These are phyloP conservation scores for Bryoglossum gracile DNA, from an alignment of 495 filamentous ascomycete genomes.

Conservation along the genomic window DNA sequence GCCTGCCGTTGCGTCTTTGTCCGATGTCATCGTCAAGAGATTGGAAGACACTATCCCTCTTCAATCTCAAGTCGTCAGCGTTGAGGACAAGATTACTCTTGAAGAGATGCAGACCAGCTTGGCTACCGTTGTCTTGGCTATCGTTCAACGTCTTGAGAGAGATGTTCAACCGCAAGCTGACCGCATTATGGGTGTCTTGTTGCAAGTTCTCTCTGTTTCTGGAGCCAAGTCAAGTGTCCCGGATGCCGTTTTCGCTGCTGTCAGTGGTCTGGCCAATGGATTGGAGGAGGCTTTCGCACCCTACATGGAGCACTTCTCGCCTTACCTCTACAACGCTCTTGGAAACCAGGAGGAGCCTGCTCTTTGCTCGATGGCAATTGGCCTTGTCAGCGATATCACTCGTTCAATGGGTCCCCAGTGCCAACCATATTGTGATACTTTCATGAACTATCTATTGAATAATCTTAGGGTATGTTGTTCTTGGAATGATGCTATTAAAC, in stretches of 20 bases:
- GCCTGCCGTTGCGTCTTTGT: conserved; percentile 68
- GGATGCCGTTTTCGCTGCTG: conserved; percentile 82
- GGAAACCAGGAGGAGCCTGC: conserved; percentile 90
- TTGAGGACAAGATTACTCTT: conserved; percentile 87
- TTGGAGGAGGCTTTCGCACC: conserved; percentile 87
- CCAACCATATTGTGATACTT: conserved; percentile 89
- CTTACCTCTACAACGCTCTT: conserved; percentile 86
- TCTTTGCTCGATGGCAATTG: conserved; percentile 95
- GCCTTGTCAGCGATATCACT: conserved; percentile 90
- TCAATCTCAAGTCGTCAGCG: conserved; percentile 88
- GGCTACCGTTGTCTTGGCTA: conserved; percentile 80
- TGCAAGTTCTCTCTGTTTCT: conserved; percentile 71
- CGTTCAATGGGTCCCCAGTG: conserved; percentile 82
- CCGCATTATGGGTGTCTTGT: conserved; percentile 81
- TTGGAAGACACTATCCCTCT: conserved; percentile 87
- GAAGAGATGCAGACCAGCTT: conserved; percentile 98
- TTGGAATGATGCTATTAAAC: neutral
- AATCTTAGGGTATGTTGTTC: conserved; percentile 67
- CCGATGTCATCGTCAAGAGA: conserved; percentile 76
- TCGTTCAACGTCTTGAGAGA: conserved; percentile 84
- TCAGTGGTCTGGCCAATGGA: conserved; percentile 78
- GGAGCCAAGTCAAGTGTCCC: conserved; percentile 88
- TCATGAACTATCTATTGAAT: conserved; percentile 94
- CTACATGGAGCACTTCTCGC: conserved; percentile 92
- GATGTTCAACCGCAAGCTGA: conserved; percentile 88